Conservation (phyloP, 2,329 filamentous ascomycete species). For the Neophaeococcomyces aloes region DNA sequence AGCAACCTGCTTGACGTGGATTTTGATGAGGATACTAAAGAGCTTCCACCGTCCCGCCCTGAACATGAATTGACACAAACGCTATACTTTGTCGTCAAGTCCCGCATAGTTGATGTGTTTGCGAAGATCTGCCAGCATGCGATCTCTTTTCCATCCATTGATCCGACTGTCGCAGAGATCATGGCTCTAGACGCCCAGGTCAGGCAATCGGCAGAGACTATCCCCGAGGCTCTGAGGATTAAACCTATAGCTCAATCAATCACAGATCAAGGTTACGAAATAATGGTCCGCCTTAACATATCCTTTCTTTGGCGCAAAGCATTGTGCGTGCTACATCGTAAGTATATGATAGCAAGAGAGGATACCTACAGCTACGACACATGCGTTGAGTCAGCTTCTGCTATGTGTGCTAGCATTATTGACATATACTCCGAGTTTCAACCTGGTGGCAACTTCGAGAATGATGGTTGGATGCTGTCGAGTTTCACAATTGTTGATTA, state of each 20-base stretch:
- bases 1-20: constrained; percentile 52
- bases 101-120: constrained; percentile 23
- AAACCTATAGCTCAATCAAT: constrained; percentile 28
- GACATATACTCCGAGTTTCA: constrained; percentile 42
- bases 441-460: constrained; percentile 44
- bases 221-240: constrained; percentile 19
- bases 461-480: constrained; percentile 48
- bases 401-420: constrained; percentile 40
- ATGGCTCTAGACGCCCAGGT: constrained; percentile 22
- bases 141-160: constrained; percentile 19
- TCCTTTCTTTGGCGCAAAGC: constrained; percentile 43
- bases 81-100: constrained; percentile 27
- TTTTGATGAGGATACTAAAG: constrained; percentile 41
- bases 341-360: constrained; percentile 33
- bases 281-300: constrained; percentile 44
- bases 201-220: constrained; percentile 15
- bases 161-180: constrained; percentile 11
- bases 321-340: constrained; percentile 44
- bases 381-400: constrained; percentile 39
- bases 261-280: constrained; percentile 39
- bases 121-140: constrained; percentile 24
- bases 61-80: constrained; percentile 34
- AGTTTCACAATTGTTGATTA: constrained; percentile 52
- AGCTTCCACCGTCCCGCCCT: constrained; percentile 45
- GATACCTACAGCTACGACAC: constrained; percentile 35